Base-by-base conservation (phyloP, 1,284 basidiomycete species). In the Ustilago lituana region DNA sequence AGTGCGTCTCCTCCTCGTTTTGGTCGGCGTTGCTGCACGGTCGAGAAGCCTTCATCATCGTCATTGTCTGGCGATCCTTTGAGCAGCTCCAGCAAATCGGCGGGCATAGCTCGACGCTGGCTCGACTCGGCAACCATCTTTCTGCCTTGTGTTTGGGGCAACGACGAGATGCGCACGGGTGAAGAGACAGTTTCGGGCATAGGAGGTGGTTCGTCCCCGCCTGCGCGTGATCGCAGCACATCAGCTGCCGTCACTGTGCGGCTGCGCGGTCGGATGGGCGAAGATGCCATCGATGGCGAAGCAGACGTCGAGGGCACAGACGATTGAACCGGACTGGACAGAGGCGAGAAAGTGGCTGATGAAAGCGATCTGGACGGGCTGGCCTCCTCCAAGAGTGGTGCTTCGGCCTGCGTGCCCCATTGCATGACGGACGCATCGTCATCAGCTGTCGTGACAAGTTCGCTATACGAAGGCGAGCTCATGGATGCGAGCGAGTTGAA, bases 351-450 rank as follows among this genome's bases (percentile, higher is more conserved):
- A 14, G 43, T 4, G 24, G 19, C 19, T 6, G 52, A 43, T 3
- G 46, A 29, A 7, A 29, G 24, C 37, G 48, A 32, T 24, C 45
- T 48, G 3, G 32, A 29, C 10, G 24, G 44, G 9, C 23, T 12
- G 15, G 40, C 24, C 27, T 29, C 7, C 6, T 29, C 7, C 19
- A n/a, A 14, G 0, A 29, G 39, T n/a, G 40, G 11, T 10, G 20
- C 23, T 29, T 68, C 65, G 11, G 65, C 65, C 31, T 58, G 59
- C 5, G 54, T 68, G 14, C 65, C 65, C 65, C 65, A 68, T 26
- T 51, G 45, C 59, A 62, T 46, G n/a, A 60, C 23, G 8, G 46
- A 23, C 1, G 37, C 47, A 9, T 66, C 56, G 31, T 66, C 63
- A 19, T 56, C 52, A 2, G 49, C 39, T 2, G 38, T 60, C 3